A percentile compares a stretch with the other conserved stretches of the same genome.
These are phyloP conservation scores for Colletotrichum scovillei DNA, from an alignment of 2,329 filamentous ascomycete species.

Conservation along the genomic window DNA sequence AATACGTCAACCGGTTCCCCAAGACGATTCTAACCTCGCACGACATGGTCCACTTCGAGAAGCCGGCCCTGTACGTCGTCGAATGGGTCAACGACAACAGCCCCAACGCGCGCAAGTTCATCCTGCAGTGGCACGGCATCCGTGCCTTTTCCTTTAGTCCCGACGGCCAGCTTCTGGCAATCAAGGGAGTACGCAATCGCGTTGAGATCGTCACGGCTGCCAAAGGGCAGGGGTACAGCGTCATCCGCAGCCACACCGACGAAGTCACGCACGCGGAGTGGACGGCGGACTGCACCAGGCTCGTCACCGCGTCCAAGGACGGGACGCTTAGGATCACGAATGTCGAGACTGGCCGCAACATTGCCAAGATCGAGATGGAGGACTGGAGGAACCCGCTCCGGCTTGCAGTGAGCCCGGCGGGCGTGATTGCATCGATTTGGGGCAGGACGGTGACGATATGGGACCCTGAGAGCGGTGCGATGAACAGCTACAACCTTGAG, in stretches of 20 bases:
- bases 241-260: conserved; percentile 32
- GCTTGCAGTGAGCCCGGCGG: conserved; percentile 9
- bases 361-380: conserved; percentile 32
- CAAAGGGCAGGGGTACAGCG: conserved; percentile 16
- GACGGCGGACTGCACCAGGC: conserved; percentile 12
- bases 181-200: conserved; percentile 24
- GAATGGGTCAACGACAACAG: neutral
- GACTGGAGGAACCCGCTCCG: conserved; percentile 33
- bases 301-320: conserved; percentile 29
- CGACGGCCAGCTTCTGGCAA: conserved; percentile 15
- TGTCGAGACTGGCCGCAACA: conserved; percentile 6
- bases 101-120: neutral
- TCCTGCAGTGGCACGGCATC: conserved; percentile 24
- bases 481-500: conserved; percentile 30
- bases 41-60: conserved; percentile 25
- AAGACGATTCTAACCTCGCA: conserved; percentile 8
- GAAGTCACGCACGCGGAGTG: conserved; percentile 34
- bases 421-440: conserved; percentile 23
- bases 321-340: conserved; percentile 30
- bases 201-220: conserved; percentile 21
- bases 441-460: conserved; percentile 29
- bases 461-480: conserved; percentile 22
- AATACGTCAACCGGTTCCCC: neutral
- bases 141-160: conserved; percentile 25
- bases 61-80: conserved; percentile 13